Evolutionary conservation across 495 filamentous ascomycete genomes (phyloP).

Genomic region (Parmelia sp.): DNA sequence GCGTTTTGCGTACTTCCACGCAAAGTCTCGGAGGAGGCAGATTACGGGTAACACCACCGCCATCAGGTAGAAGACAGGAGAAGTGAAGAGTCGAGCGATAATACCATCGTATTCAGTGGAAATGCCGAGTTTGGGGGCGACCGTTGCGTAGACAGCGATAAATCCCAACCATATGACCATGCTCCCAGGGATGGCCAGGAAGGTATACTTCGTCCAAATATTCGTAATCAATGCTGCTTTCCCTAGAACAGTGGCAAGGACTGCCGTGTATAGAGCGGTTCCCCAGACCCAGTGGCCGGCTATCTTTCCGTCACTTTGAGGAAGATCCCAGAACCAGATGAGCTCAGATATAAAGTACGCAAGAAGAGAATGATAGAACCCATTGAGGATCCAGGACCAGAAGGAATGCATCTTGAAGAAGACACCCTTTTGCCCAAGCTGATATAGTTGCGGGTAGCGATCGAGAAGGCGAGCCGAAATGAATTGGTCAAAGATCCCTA

Average conservation of each 20-base stretch:
- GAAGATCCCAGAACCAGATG: constrained; percentile 74
- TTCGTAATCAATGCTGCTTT: constrained; percentile 95
- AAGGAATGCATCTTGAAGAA: constrained; percentile 94
- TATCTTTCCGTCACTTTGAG: constrained; percentile 63
- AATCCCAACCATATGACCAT: constrained; percentile 89
- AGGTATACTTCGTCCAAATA: constrained; percentile 97
- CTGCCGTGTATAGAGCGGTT: constrained; percentile 81
- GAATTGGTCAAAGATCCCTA: constrained; percentile 98
- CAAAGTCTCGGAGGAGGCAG: constrained; percentile 84
- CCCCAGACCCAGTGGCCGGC: constrained; percentile 99
- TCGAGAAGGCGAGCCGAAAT: constrained; percentile 94
- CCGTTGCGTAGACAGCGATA: constrained; percentile 81
- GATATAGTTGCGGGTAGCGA: constrained; percentile 94
- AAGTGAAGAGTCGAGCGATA: constrained; percentile 69
- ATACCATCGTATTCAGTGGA: constrained; percentile 82
- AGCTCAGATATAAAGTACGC: constrained; percentile 78
- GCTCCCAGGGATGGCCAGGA: constrained; percentile 91
- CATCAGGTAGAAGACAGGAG: constrained; percentile 87
- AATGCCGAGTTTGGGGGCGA: constrained; percentile 78
- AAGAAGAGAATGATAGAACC: constrained; percentile 91
- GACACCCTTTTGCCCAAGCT: constrained; percentile 80
- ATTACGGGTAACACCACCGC: constrained; percentile 69
- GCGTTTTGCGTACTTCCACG: constrained; percentile 78
- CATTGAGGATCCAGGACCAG: constrained; percentile 84
- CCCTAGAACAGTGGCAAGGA: constrained; percentile 83